Percentiles rank a stretch among this genome's conserved stretches.
Evolutionary conservation across 257 asterid genomes (phyloP).

Genomic region (Fraxinus anomala): DNA sequence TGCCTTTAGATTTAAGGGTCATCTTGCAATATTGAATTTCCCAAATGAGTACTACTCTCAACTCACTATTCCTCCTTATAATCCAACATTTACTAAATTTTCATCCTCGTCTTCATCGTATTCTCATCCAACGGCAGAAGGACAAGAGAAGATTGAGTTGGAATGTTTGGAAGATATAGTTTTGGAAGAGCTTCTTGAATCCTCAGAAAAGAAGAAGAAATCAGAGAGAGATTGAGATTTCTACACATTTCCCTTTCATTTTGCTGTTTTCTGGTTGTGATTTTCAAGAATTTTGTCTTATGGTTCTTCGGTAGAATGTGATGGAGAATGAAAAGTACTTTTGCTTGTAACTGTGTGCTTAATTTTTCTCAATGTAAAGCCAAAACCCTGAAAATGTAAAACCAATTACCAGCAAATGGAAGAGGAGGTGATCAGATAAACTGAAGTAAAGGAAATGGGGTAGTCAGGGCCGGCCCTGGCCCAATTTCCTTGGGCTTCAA

Average conservation of each 20-base stretch:
- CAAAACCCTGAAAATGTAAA: neutral
- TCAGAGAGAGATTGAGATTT: conserved; percentile 5
- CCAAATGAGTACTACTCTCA: conserved; percentile 60
- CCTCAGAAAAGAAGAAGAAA: conserved; percentile 40
- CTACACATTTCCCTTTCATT: neutral
- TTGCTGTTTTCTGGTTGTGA: neutral
- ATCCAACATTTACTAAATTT: conserved; percentile 32
- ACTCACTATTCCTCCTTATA: conserved; percentile 50
- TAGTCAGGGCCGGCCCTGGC: too few species aligned
- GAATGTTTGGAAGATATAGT: conserved; percentile 51
- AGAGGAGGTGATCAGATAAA: neutral
- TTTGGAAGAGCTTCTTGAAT: conserved; percentile 60
- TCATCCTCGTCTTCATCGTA: conserved; percentile 20
- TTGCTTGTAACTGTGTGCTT: neutral
- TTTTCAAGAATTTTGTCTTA: neutral
- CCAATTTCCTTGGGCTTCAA: too few species aligned
- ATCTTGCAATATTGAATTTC: conserved; percentile 58
- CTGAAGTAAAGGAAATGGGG: neutral
- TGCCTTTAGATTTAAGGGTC: conserved; percentile 54
- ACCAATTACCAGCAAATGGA: neutral
- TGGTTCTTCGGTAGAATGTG: neutral
- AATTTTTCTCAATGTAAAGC: neutral
- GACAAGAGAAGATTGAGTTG: conserved; percentile 49
- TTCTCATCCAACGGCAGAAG: neutral
- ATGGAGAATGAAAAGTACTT: neutral